Evolutionary conservation across 257 asterid species (phyloP), one percentile per base, ranked within the genome.

Genomic region (Cynanchum wilfordii): DNA sequence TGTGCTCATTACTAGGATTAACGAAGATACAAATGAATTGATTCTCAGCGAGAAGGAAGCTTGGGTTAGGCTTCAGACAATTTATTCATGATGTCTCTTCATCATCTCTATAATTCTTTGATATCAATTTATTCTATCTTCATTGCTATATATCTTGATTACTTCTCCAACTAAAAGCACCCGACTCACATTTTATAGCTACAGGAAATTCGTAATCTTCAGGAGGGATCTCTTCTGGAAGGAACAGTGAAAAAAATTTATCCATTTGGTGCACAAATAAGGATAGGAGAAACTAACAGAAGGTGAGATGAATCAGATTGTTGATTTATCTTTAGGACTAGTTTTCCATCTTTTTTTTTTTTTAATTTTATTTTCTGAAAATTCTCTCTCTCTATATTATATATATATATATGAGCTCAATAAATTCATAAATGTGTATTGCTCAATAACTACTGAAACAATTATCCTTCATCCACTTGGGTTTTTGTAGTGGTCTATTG

Each of bases 41-140:
- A 84, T 95, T 77, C 95, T 95, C 82, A 95, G 96, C 65, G 99
- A 95, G 83, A 91, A 87, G 87, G 88, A 82, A 51, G 97, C 98
- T 70, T 92, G 97, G 99, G 98, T 90, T 70, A 38, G 97, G 88
- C 76, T 68, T 74, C 66, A 45, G 24, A 17, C 57, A 51, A 16
- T 52, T 19, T 52, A 19, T 52, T 52, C 57, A 52, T 20, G 27
- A 19, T 22, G 17, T 73, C 38, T 52, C 82, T 73, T 69, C 42
- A 76, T 68, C 66, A 56, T 75, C 36, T 69, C 77, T 66, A 30
- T 60, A 51, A 15, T 55, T 59, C 13, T 17, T 47, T 66, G 66
- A 57, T 30, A 9, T 70, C 55, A n/a, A 47, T n/a, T 55, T 24
- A 20, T 42, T 30, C 11, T 44, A 60, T 68, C 4, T 63, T 62